Evolutionary conservation across 176 grass and related monocot genomes (phyloP).

Genomic region (Phragmites australis): DNA sequence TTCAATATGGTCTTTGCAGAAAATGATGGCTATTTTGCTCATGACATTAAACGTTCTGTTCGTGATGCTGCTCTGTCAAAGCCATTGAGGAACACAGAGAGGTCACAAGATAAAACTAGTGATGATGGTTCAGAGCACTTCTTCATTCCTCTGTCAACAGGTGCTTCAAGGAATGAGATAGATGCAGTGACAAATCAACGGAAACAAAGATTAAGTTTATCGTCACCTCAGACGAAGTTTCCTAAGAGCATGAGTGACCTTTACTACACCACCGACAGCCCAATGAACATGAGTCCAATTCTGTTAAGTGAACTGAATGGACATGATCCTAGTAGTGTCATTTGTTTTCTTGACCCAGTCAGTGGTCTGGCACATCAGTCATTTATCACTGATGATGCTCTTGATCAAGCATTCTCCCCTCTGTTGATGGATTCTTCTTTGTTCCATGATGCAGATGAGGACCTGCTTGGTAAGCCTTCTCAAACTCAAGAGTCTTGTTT

Average conservation of each 20-base stretch:
- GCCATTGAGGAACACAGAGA: conserved; percentile 56
- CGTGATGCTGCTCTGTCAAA: conserved; percentile 88
- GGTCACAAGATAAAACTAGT: conserved; percentile 52
- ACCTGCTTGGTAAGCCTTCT: conserved; percentile 82
- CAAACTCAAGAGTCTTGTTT: not conserved
- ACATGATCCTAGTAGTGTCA: conserved; percentile 19
- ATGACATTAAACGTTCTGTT: conserved; percentile 82
- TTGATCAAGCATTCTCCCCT: conserved; percentile 97
- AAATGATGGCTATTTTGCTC: conserved; percentile 50
- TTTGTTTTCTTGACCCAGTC: conserved; percentile 28
- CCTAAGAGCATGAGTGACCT: conserved; percentile 41
- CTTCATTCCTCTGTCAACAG: conserved; percentile 71
- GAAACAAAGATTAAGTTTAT: conserved; percentile 59
- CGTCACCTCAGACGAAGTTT: conserved; percentile 40
- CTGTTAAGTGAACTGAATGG: conserved; percentile 53
- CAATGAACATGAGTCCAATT: conserved; percentile 34
- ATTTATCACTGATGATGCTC: conserved; percentile 73
- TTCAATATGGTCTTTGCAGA: conserved; percentile 57
- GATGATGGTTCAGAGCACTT: conserved; percentile 84
- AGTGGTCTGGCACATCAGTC: conserved; percentile 42
- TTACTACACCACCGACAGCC: conserved; percentile 30
- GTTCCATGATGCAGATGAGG: conserved; percentile 78
- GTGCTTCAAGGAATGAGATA: conserved; percentile 53
- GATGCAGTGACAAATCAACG: conserved; percentile 49
- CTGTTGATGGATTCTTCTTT: conserved; percentile 78